Percentiles rank a stretch among this genome's conserved stretches.
Evolutionary conservation across 352 stramenopile genomes (phyloP).

Genomic region (Elongisporangium anandrum): DNA sequence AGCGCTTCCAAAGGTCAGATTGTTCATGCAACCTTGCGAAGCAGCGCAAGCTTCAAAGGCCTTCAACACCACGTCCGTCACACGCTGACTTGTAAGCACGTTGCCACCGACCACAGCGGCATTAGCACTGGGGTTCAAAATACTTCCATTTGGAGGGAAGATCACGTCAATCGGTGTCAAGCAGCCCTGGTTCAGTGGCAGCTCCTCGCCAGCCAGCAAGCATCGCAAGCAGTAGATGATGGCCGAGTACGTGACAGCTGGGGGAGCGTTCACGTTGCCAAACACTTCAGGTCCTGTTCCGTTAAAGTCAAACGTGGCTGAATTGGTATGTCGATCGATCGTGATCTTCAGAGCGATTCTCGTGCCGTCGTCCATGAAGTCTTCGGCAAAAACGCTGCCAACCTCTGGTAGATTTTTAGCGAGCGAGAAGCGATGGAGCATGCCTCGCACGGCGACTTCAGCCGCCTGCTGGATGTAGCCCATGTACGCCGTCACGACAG

Average conservation of each 20-base stretch:
- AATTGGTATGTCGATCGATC: constrained; percentile 90
- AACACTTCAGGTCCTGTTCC: constrained; percentile 96
- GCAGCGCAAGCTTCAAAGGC: constrained; percentile 96
- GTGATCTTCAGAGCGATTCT: constrained; percentile 95
- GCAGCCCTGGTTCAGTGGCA: constrained; percentile 98
- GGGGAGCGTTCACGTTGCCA: constrained; percentile 98
- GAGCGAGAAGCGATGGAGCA: constrained; percentile 94
- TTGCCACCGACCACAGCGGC: constrained; percentile 98
- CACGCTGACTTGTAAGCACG: constrained; percentile 96
- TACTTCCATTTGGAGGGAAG: constrained; percentile 89
- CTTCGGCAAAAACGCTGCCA: constrained; percentile 89
- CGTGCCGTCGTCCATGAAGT: constrained; percentile 99
- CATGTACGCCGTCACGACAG: constrained; percentile 98
- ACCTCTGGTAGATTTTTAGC: constrained; percentile 66
- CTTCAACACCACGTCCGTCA: constrained; percentile 98
- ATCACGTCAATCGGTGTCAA: constrained; percentile 95
- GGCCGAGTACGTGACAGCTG: constrained; percentile 97
- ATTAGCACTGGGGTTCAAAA: constrained; percentile 94
- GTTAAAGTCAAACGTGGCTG: constrained; percentile 96
- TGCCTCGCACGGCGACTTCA: constrained; percentile 93
- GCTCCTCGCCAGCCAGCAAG: constrained; percentile 89
- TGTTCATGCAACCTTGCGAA: constrained; percentile 99
- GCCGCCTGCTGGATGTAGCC: constrained; percentile 96
- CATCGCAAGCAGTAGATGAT: constrained; percentile 99
- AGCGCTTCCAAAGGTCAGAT: constrained; percentile 98